Base-by-base conservation (phyloP, 2,329 filamentous ascomycete species). In the Penicillium sp. region DNA sequence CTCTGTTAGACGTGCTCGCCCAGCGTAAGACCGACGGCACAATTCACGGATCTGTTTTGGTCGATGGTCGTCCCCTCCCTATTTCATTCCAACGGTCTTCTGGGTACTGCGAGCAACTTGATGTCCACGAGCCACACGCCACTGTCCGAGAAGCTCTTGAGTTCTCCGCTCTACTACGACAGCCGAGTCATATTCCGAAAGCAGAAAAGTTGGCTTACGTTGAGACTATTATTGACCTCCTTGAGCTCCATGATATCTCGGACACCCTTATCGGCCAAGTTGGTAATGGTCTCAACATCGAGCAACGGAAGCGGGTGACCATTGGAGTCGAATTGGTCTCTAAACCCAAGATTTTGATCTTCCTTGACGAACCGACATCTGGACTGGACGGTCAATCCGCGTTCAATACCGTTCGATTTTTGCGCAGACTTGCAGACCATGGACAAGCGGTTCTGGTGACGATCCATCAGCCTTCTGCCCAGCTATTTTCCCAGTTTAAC, bases 361-460 rank as follows among this genome's bases (percentile, higher is more conserved):
- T 48, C 36, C 24, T 48, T 1, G 46, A 48, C 16, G 46, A 48
- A 29, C 46, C 46, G 1, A 48, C 46, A 0, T 48, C 46, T 6
- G 46, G 46, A 8, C 36, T 48, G 1, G 46, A 48, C 11, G 46
- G 46, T 5, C 46, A 48, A n/a, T 16, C 46, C 6, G 46, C 46
- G 1, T 40, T 14, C 9, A 48, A 48, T 21, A 48, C 22, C 6
- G 36, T 48, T 3, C 36, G 45, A 2, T 48, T 48, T 4, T 24
- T 48, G 11, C 34, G 45, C 1, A 48, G 29, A 31, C 24, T 48
- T 1, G 46, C 46, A 2, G 46, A 48, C 4, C 24, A 13, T 1
- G 46, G 46, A 6, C 46, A 48, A 11, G 36, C 46, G 3, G 8
- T 48, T n/a, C 13, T 48, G 7, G 46, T 48, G 9, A 48, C 46